Evolutionary conservation across 345 rosid genomes (phyloP), one percentile per base, ranked within the genome.

Genomic region (Pseudoturritis turrita): DNA sequence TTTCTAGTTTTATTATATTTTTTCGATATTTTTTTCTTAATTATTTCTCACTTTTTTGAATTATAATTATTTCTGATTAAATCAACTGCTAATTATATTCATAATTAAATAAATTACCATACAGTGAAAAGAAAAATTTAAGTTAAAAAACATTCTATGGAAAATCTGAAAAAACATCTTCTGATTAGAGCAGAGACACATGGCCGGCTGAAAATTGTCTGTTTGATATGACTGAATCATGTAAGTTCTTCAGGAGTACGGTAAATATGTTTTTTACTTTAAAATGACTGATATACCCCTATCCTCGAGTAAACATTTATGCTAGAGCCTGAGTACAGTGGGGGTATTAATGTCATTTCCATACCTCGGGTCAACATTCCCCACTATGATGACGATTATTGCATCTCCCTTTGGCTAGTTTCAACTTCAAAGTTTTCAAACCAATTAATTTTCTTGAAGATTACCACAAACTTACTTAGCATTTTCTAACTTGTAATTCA

Each of bases 231-330:
- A 68, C 74, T 70, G 72, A 63, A 55, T 76, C 55, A 56, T 61
- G 70, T 53, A 76, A 76, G 66, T 46, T 76, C 6, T 69, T 46
- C 79, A 76, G 75, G 66, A 76, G 75, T 70, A 70, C 79, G 71
- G 79, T 76, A 62, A 76, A 76, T 69, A 70, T 76, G 66, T 46
- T 68, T 71, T 62, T 36, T 5, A 26, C 43, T 21, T 0, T 18
- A 5, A 2, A 61, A 28, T 62, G 58, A 76, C 66, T 3, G 3
- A 70, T 37, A 8, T 51, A 1, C 33, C 76, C 71, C 18, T 37
- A 6, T 6, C 12, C 4, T 21, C 10, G 26, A 21, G 5, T 45
- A 19, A 28, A 19, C 26, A 28, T 35, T 6, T 22, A 22, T 25
- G n/a, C 4, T 51, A 25, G 29, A 59, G 56, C 54, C 40, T 41